These are phyloP conservation scores for Monosporascus cannonballus DNA, from an alignment of 2,329 filamentous ascomycete species.

Conservation along the genomic window DNA sequence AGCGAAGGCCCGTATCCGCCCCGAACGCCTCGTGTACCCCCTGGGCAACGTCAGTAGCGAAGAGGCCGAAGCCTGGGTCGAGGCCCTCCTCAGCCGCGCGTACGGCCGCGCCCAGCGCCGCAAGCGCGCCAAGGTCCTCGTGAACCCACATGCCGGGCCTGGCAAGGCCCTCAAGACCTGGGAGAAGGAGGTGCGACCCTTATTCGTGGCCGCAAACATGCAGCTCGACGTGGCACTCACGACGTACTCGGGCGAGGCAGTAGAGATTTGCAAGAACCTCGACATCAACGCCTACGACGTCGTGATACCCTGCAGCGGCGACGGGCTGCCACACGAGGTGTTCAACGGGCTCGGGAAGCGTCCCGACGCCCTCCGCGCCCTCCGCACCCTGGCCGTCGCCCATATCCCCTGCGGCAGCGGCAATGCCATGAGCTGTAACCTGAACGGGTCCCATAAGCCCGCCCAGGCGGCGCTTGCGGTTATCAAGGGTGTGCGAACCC, in stretches of 20 bases:
- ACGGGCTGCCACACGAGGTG: slow-evolving; percentile 86
- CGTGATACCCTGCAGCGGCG: slow-evolving; percentile 83
- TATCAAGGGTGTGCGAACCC: slow-evolving; percentile 79
- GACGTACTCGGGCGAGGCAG: slow-evolving; percentile 66
- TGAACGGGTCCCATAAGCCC: slow-evolving; percentile 73
- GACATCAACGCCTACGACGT: slow-evolving; percentile 80
- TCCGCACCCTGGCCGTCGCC: slow-evolving; percentile 72
- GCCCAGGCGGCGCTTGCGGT: slow-evolving; percentile 75
- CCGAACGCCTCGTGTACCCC: slow-evolving; percentile 1
- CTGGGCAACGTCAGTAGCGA: slow-evolving; percentile 23
- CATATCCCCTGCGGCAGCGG: slow-evolving; percentile 91
- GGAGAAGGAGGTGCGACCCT: slow-evolving; percentile 67
- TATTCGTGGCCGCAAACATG: slow-evolving; percentile 78
- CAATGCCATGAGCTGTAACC: slow-evolving; percentile 87
- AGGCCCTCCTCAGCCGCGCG: slow-evolving; percentile 58
- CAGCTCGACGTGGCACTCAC: slow-evolving; percentile 69
- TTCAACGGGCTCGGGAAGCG: slow-evolving; percentile 87
- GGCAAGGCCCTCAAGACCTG: slow-evolving; percentile 70
- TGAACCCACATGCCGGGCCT: slow-evolving; percentile 88
- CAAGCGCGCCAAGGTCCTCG: slow-evolving; percentile 78
- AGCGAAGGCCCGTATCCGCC: not conserved
- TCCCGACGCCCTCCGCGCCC: slow-evolving; percentile 65
- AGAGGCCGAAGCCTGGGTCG: slow-evolving; percentile 55
- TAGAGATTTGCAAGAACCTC: slow-evolving; percentile 67
- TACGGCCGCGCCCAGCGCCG: slow-evolving; percentile 63